Percentiles rank a stretch among this genome's conserved stretches.
phyloP scores from a whole-genome alignment of 345 rosid species.

The Rhodamnia rubescens region DNA sequence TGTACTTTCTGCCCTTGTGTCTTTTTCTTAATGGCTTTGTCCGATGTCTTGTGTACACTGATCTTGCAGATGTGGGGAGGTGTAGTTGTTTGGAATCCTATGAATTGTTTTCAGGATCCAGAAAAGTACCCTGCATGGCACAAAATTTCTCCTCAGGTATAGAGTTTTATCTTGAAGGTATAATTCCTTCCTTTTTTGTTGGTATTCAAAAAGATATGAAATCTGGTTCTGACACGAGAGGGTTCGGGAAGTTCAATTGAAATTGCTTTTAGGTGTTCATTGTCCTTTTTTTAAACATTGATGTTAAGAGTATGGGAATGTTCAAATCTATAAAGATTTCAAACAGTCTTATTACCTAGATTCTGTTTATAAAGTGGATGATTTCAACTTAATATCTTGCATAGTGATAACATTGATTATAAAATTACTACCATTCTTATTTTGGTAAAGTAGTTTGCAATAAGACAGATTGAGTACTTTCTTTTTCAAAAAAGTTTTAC shows the following conservation, averaged over 20 bases:
- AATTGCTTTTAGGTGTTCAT: no score
- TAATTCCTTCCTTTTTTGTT: background rate
- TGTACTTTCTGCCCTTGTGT: background rate
- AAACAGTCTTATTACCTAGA: background rate
- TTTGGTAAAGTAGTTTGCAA: background rate
- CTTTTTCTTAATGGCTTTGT: background rate
- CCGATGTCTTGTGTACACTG: background rate
- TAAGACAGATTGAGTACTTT: background rate
- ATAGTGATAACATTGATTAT: background rate
- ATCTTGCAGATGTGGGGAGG: slow-evolving; percentile 93
- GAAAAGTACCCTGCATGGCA: slow-evolving; percentile 26
- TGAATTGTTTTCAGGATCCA: slow-evolving; percentile 35
- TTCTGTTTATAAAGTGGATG: background rate
- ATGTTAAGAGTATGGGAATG: background rate
- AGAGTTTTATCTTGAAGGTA: background rate
- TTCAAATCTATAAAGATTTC: background rate
- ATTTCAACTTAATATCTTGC: background rate
- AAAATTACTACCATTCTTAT: background rate
- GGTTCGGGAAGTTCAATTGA: background rate
- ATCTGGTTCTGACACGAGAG: background rate
- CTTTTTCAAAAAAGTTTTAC: background rate
- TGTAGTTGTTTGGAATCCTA: slow-evolving; percentile 75
- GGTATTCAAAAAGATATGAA: background rate
- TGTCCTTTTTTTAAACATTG: background rate
- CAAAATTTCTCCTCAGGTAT: slow-evolving; percentile 49